phyloP scores from a whole-genome alignment of 192 early-diverging fungal species.

The Coemansia asiatica region DNA sequence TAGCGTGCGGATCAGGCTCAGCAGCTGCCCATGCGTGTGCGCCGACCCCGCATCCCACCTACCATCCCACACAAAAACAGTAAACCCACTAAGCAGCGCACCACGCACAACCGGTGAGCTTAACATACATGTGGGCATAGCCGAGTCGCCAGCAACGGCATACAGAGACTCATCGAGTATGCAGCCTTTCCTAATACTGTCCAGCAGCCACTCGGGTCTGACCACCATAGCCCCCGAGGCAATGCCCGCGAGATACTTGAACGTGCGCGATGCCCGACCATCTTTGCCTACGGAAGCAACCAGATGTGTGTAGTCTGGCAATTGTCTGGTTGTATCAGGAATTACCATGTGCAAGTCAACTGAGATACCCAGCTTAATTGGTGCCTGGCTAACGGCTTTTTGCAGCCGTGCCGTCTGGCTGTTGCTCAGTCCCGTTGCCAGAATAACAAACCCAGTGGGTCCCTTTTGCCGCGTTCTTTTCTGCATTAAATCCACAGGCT shows the following conservation, averaged over 20 bases:
- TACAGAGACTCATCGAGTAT: conserved; percentile 24
- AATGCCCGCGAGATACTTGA: conserved; percentile 51
- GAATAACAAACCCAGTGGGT: not conserved
- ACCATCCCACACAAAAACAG: conserved; percentile 24
- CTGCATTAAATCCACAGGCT: no score
- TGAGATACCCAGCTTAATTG: not conserved
- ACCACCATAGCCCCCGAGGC: conserved; percentile 30
- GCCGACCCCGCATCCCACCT: conserved; percentile 10
- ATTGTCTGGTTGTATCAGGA: not conserved
- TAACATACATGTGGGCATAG: conserved; percentile 15
- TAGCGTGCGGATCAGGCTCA: conserved; percentile 12
- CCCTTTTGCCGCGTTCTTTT: no score
- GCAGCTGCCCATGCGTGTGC: conserved; percentile 20
- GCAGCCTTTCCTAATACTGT: conserved; percentile 14
- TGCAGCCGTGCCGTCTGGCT: conserved; percentile 10
- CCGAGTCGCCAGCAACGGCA: conserved; percentile 27
- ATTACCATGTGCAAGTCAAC: not conserved
- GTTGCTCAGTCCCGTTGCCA: conserved; percentile 27
- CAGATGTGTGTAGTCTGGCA: conserved; percentile 32
- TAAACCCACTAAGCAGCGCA: conserved; percentile 14
- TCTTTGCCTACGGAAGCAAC: conserved; percentile 21
- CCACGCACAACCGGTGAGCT: not conserved
- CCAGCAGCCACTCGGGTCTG: conserved; percentile 32
- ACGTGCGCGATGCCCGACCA: conserved; percentile 31
- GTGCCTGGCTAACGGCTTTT: conserved; percentile 1